Conservation (phyloP, 2,329 filamentous ascomycete species). For the Cordyceps farinosa region DNA sequence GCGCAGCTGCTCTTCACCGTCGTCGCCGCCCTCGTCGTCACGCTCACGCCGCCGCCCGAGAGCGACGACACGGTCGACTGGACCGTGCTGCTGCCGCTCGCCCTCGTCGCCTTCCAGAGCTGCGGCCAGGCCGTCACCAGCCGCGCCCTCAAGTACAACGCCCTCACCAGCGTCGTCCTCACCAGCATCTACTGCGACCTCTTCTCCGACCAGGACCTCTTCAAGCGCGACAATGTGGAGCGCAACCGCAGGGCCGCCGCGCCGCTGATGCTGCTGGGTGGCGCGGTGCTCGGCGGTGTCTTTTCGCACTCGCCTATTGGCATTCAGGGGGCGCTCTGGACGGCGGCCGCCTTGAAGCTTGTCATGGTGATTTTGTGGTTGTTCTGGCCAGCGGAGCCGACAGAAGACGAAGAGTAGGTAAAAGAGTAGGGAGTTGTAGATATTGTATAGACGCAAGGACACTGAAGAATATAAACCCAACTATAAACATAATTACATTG, state of each 20-base stretch:
- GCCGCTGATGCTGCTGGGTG: slow-evolving; percentile 46
- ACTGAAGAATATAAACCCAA: background rate
- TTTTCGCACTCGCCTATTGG: slow-evolving; percentile 47
- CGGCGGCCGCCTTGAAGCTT: slow-evolving; percentile 55
- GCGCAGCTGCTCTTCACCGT: slow-evolving; percentile 49
- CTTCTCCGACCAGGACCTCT: slow-evolving; percentile 60
- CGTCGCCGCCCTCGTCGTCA: slow-evolving; percentile 52
- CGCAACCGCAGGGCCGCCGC: slow-evolving; percentile 49
- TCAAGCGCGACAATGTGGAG: slow-evolving; percentile 44
- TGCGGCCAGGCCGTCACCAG: slow-evolving; percentile 76
- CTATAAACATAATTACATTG: background rate
- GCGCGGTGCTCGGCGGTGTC: slow-evolving; percentile 48
- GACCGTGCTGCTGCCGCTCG: slow-evolving; percentile 63
- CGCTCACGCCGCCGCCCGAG: slow-evolving; percentile 39
- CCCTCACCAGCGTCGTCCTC: slow-evolving; percentile 73
- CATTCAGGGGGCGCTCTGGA: slow-evolving; percentile 55
- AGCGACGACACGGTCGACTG: slow-evolving; percentile 48
- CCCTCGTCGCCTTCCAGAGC: slow-evolving; percentile 70
- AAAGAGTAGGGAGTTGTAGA: background rate
- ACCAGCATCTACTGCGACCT: slow-evolving; percentile 81
- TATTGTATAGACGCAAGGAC: background rate
- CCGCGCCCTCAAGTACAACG: slow-evolving; percentile 64
- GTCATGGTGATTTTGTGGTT: slow-evolving; percentile 56
- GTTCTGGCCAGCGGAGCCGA: slow-evolving; percentile 51
- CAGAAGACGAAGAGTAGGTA: slow-evolving; percentile 28